Evolutionary conservation across 1,139 yeast species (phyloP).

Genomic region (Yamadazyma blattariae): DNA sequence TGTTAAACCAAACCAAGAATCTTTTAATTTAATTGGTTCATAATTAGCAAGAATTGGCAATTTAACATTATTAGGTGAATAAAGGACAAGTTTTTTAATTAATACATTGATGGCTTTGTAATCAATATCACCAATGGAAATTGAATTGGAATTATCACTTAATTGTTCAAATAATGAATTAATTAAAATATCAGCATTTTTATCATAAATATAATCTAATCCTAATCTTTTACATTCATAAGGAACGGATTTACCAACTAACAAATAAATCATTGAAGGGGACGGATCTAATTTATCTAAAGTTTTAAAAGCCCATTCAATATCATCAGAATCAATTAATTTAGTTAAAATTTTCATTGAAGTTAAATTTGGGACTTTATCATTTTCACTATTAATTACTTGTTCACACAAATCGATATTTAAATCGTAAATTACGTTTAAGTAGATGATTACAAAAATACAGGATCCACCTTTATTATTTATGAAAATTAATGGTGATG

Average conservation of each 20-base stretch:
- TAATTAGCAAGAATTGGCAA: slow-evolving; percentile 61
- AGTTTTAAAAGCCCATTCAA: slow-evolving; percentile 51
- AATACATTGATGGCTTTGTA: slow-evolving; percentile 4
- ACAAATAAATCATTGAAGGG: slow-evolving; percentile 41
- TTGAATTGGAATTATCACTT: not conserved
- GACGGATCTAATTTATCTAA: slow-evolving; percentile 19
- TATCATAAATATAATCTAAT: slow-evolving; percentile 19
- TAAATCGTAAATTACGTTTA: slow-evolving; percentile 9
- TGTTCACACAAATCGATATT: slow-evolving; percentile 15
- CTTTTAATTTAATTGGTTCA: slow-evolving; percentile 35
- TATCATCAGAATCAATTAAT: slow-evolving; percentile 40
- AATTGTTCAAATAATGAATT: slow-evolving; percentile 6
- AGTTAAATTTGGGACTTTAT: slow-evolving; percentile 40
- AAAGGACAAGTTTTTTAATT: slow-evolving; percentile 1
- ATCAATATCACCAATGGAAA: not conserved
- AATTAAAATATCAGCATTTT: slow-evolving; percentile 3
- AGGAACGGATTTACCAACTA: slow-evolving; percentile 35
- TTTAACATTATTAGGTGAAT: slow-evolving; percentile 7
- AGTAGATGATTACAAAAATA: slow-evolving; percentile 42
- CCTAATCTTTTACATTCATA: slow-evolving; percentile 32
- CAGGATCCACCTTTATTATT: slow-evolving; percentile 48
- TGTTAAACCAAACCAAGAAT: slow-evolving; percentile 80
- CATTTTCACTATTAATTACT: slow-evolving; percentile 21
- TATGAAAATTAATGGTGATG: slow-evolving; percentile 49
- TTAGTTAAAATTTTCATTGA: slow-evolving; percentile 51